Conservation (phyloP, 2,329 filamentous ascomycete genomes). For the Thielaviopsis ethacetica region DNA sequence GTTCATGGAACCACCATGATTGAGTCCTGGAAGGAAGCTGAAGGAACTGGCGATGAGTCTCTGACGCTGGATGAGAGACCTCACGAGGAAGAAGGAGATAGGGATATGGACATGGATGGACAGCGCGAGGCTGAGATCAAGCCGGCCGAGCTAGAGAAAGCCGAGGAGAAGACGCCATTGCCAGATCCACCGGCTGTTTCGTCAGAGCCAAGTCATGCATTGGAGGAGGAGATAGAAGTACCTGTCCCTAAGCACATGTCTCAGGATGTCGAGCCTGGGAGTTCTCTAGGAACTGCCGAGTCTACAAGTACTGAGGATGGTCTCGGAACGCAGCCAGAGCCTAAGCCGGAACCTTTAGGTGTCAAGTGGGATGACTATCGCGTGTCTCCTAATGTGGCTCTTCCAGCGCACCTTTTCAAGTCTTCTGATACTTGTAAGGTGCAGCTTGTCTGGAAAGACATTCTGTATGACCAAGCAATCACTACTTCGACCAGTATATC, state of each 20-base stretch:
- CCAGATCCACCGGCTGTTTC: too few species aligned
- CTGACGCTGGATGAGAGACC: neutral
- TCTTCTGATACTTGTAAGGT: neutral
- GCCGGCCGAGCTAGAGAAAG: too few species aligned
- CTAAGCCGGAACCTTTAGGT: neutral
- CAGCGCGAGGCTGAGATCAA: neutral
- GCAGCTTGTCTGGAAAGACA: neutral
- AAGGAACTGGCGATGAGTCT: conserved; percentile 20
- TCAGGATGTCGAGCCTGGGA: conserved; percentile 7
- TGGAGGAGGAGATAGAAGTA: too few species aligned
- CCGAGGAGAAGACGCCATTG: too few species aligned
- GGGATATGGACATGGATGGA: neutral
- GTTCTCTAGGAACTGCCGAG: neutral
- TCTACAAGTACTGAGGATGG: neutral
- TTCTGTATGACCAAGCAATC: neutral
- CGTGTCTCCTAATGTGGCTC: neutral
- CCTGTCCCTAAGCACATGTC: neutral
- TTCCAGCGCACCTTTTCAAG: neutral
- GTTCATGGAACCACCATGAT: conserved; percentile 95
- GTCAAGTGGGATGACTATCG: neutral
- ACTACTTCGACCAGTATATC: neutral
- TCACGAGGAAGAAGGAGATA: conserved; percentile 29
- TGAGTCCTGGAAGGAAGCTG: conserved; percentile 77
- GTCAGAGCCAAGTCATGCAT: too few species aligned
- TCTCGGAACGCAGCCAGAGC: neutral